Base-by-base conservation (phyloP, 352 stramenopile genomes). In the Globisporangium okanoganense region DNA sequence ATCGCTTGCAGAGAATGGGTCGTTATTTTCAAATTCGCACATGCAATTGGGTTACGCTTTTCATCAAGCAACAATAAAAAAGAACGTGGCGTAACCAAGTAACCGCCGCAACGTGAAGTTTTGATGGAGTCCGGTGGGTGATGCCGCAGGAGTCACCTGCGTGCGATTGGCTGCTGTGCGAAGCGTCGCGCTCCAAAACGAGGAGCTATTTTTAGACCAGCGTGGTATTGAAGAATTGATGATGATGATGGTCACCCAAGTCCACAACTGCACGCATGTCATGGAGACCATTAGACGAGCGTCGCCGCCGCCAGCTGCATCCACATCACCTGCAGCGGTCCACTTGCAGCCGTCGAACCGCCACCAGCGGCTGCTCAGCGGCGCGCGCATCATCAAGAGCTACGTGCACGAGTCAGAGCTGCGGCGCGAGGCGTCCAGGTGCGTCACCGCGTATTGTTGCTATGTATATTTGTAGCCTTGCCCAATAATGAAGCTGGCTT, bases 321-420 rank as follows among this genome's bases (percentile, higher is more conserved):
- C 36, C 16, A 36, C 25, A 27, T 14, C 22, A 22, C 22, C 49
- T 3, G 18, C 31, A 13, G 6, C 36, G 47, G 6, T 31, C 10
- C 25, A 33, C 2, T 36, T 38, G 7, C 20, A 35, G 27, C 35
- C 35, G 3, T 8, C 14, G 25, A 55, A 31, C 27, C 63, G 58
- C 25, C 58, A 69, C 35, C 53, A 61, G 44, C 57, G 57, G 4
- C 33, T 67, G 27, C 59, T 64, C 55, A 71, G 66, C 49, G 70
- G 71, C 12, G 58, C 70, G 27, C 47, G 66, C 6, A 58, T 81
- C 58, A 81, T 82, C 71, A 85, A 81, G 61, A 69, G 47, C 62
- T 82, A 81, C 51, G 66, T 83, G 44, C 76, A 78, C 48, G 71
- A 80, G 31, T 64, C 73, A 0, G 76, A 85, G 27, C 61, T 69